Base-by-base conservation (phyloP, 768 basidiomycete species). In the Cystobasidium onofrii region DNA sequence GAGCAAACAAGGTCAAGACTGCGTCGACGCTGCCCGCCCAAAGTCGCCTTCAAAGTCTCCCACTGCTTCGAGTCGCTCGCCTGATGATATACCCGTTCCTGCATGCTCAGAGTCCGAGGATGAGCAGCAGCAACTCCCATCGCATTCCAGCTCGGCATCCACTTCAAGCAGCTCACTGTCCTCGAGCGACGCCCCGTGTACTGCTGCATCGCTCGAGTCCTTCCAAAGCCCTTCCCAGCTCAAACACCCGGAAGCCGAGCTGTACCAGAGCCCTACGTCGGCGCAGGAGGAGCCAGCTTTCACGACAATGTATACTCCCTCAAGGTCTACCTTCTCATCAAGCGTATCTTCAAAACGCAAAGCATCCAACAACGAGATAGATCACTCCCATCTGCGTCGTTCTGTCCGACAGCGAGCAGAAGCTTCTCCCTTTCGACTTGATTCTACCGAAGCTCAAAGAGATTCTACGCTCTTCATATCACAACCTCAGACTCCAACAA, bases 401-500 rank as follows among this genome's bases (percentile, higher is more conserved):
- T 60, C 57, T 17, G 57, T 60, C 57, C 25, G 57, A 60, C 57
- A 60, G 12, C 17, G 57, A 7, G 57, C 29, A 29, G 57, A 60
- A 60, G 33, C 20, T 60, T 60, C 57, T 29, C 57, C 57, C 33
- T 60, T 60, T 60, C 25, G 57, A 60, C 33, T 60, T 6, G 57
- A 60, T 20, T 60, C 57, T 4, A 60, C 57, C 15, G 57, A 60
- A 60, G 57, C 25, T 29, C 57, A 60, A 60, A 12, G 57, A 27
- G 57, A 60, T 60, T 60, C 57, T 29, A 60, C 57, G 27, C 57
- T 60, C 6, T 60, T 60, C 57, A 60, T 60, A 29, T 60, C 46
- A 15, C 46, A 50, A 27, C 57, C 57, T 60, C 57, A 60, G 33
- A 60, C 57, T 29, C 57, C 57, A 29, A 29, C 27, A 12, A 60